Base-by-base conservation (phyloP, 345 rosid species). In the Lenwebbia sp. region DNA sequence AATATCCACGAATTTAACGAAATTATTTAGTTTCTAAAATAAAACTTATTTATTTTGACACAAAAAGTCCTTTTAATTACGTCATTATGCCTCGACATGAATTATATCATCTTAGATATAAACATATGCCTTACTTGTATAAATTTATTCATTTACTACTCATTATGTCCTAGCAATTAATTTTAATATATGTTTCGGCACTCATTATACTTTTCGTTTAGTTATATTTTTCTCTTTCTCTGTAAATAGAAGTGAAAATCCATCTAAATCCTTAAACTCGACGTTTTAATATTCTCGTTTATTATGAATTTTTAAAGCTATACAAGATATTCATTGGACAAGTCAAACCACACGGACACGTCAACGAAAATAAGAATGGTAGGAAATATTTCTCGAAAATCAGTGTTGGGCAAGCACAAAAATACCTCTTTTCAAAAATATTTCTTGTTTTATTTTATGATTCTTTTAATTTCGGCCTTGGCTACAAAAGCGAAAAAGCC, bases 191-290 rank as follows among this genome's bases (percentile, higher is more conserved):
- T 19, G 8, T 30, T 3, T 5, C 6, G 8, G 30, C 23, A 15
- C 23, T 65, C 41, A 1, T 1, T 1, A 1, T 62, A 21, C 0
- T 30, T 62, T 8, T 30, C 0, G 0, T 15, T 15, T 30, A 30
- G 41, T 14, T 30, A 30, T 62, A 28, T 30, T 8, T 62, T 62
- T 30, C 54, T 5, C 21, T 53, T 15, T 53, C 75, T 30, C 0
- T 7, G 7, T 3, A 17, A 40, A 0, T 33, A 62, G 15, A 28
- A 4, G 21, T 30, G 40, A 62, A 62, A 62, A 30, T 62, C 33
- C 41, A 30, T 0, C 15, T 5, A 30, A 15, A 30, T 30, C 22
- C 52, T 11, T 50, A 50, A 50, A 50, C 52, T 50, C 0, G 3
- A 50, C 1, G 52, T 50, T 50, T 50, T 11, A 49, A 3, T 50